Conservation (phyloP, 345 rosid species). For the Citropsis articulata region DNA sequence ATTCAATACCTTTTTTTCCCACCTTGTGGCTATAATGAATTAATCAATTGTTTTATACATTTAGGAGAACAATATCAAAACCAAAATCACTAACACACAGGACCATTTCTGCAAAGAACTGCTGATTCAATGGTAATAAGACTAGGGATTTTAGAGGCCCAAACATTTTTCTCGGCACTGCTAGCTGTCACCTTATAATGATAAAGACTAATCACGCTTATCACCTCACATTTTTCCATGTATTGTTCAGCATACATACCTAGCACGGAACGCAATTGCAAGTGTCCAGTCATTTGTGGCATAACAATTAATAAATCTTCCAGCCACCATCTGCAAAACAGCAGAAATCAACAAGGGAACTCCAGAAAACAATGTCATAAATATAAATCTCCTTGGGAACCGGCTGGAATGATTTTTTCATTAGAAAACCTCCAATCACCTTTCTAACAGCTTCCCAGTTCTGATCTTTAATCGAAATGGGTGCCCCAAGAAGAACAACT, state of each 20-base stretch:
- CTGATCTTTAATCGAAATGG: constrained; percentile 71
- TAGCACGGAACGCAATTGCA: constrained; percentile 94
- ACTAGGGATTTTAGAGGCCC: not conserved
- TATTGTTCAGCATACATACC: constrained; percentile 40
- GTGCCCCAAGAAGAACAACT: constrained; percentile 94
- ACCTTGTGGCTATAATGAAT: not conserved
- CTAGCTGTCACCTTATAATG: not conserved
- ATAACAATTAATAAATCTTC: constrained; percentile 89
- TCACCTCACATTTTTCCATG: not conserved
- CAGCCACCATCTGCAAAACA: constrained; percentile 84
- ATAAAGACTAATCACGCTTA: not conserved
- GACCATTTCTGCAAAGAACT: not conserved
- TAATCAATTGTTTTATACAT: not conserved
- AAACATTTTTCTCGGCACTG: not conserved
- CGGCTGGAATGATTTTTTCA: not conserved
- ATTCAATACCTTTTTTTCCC: not conserved
- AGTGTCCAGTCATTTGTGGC: constrained; percentile 93
- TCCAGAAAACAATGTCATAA: not conserved
- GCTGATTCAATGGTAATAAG: not conserved
- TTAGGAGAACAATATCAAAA: not conserved
- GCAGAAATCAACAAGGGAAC: constrained; percentile 4
- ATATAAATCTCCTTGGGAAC: not conserved
- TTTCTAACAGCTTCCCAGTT: constrained; percentile 86
- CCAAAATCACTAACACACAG: not conserved
- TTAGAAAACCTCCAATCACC: constrained; percentile 37